Base-by-base conservation (phyloP, 257 asterid species). In the Capsicum rhomboideum region DNA sequence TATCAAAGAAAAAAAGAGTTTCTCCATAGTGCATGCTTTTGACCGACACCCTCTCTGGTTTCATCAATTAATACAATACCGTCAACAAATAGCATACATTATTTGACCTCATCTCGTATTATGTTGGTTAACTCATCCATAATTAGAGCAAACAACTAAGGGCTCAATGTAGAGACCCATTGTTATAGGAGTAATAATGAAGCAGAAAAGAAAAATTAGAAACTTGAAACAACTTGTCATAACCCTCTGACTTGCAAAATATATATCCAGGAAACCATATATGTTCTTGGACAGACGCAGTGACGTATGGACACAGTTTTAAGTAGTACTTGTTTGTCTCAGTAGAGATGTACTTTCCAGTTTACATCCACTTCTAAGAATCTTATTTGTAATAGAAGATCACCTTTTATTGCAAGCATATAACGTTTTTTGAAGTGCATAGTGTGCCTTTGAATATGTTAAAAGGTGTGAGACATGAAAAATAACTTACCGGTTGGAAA, bases 401-500 rank as follows among this genome's bases (percentile, higher is more conserved):
- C 64, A 63, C 7, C 64, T 53, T 18, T 31, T 29, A 46, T n/a
- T 18, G 40, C 61, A 82, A 28, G 40, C 46, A 63, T 66, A 34
- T 31, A 21, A 29, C 14, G 11, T 12, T 18, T n/a, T 68, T 20
- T 52, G 54, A 53, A 14, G 61, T 77, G 63, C 63, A 40, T 29
- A 26, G 31, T 34, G 13, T 26, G 37, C 21, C 59, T 37, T 18
- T 42, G 40, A 52, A 50, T 44, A 16, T 54, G 72, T 10, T 23
- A 84, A 78, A 78, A 0, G 11, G 28, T 42, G 50, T 28, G 54
- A 34, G 68, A 29, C 12, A 14, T 23, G 12, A 37, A 29, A 37
- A 67, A 46, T 88, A 80, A 87, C 99, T 91, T 89, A 97, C 99
- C 61, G 95, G 97, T 82, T 83, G 90, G 87, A 88, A 97, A 82